Percentiles rank a stretch among this genome's conserved stretches.
phyloP scores from a whole-genome alignment of 805 yeast species.

The Metschnikowia henanensis region DNA sequence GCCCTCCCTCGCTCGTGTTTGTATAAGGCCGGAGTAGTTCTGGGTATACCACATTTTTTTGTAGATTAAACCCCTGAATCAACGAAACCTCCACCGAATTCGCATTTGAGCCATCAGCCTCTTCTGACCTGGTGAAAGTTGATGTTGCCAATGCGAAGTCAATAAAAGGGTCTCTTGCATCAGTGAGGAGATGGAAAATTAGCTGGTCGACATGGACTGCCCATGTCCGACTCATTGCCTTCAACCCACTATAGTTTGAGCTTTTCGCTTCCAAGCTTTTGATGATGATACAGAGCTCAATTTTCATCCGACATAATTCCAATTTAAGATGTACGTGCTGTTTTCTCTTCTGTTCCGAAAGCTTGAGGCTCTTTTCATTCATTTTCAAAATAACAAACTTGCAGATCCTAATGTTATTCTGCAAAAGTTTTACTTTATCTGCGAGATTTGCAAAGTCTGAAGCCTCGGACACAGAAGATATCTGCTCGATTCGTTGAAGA shows the following conservation, averaged over 20 bases:
- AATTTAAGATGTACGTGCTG: slow-evolving; percentile 27
- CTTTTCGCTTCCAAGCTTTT: slow-evolving; percentile 15
- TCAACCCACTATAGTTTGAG: slow-evolving; percentile 9
- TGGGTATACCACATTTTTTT: slow-evolving; percentile 58
- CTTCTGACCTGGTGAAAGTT: slow-evolving; percentile 58
- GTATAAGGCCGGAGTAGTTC: slow-evolving; percentile 61
- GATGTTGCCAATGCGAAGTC: slow-evolving; percentile 68
- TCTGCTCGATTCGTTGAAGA: slow-evolving; percentile 41
- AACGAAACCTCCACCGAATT: slow-evolving; percentile 59
- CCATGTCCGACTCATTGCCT: slow-evolving; percentile 16
- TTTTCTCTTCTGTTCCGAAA: slow-evolving; percentile 22
- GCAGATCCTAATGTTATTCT: slow-evolving; percentile 29
- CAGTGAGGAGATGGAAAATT: slow-evolving; percentile 67
- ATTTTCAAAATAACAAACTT: slow-evolving; percentile 40
- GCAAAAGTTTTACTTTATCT: slow-evolving; percentile 29
- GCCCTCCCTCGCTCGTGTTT: slow-evolving; percentile 19
- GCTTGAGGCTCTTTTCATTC: slow-evolving; percentile 31
- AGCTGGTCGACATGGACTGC: slow-evolving; percentile 55
- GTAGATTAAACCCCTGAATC: slow-evolving; percentile 70
- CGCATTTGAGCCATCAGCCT: slow-evolving; percentile 63
- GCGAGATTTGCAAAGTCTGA: slow-evolving; percentile 39
- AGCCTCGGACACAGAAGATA: slow-evolving; percentile 36
- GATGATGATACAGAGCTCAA: slow-evolving; percentile 38
- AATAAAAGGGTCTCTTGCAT: slow-evolving; percentile 59
- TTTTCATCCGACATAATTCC: slow-evolving; percentile 32